These are phyloP conservation scores for Suillus lakei DNA, from an alignment of 768 basidiomycete genomes.

Conservation along the genomic window DNA sequence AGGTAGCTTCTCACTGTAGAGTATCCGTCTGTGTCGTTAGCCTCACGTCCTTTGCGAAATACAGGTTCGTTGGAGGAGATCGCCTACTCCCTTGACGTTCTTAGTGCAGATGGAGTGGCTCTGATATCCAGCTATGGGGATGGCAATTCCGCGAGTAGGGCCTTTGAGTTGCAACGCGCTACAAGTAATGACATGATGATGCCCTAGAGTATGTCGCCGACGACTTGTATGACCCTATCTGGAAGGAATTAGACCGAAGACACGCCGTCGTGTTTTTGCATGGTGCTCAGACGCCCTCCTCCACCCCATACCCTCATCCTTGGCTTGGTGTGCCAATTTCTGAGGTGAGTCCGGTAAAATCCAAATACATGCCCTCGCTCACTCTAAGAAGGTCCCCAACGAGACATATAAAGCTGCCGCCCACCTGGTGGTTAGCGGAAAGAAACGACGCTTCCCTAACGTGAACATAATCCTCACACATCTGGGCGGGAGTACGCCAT, in stretches of 20 bases:
- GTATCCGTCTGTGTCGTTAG: conserved; percentile 1
- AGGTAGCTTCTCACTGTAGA: conserved; percentile 41
- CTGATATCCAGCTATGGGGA: conserved; percentile 71
- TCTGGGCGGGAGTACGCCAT: conserved; percentile 70
- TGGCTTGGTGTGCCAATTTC: conserved; percentile 70
- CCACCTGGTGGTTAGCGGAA: conserved; percentile 74
- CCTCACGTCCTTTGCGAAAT: conserved; percentile 14
- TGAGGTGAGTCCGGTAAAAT: conserved; percentile 48
- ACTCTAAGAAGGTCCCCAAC: conserved; percentile 63
- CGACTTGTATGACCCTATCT: conserved; percentile 64
- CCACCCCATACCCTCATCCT: conserved; percentile 65
- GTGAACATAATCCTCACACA: conserved; percentile 74
- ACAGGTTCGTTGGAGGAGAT: conserved; percentile 67
- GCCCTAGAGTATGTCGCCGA: conserved; percentile 68
- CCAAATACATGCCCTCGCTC: conserved; percentile 9
- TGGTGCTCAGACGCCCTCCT: conserved; percentile 68
- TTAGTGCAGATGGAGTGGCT: conserved; percentile 67
- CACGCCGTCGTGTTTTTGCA: conserved; percentile 72
- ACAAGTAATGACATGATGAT: not conserved
- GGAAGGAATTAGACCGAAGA: conserved; percentile 69
- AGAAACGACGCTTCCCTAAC: conserved; percentile 63
- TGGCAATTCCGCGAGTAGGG: conserved; percentile 57
- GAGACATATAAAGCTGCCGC: conserved; percentile 85
- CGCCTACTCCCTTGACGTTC: conserved; percentile 59
- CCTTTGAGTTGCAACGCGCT: not conserved